These are phyloP conservation scores for Penicillium sp. DNA, from an alignment of 2,329 filamentous ascomycete genomes.

Conservation along the genomic window DNA sequence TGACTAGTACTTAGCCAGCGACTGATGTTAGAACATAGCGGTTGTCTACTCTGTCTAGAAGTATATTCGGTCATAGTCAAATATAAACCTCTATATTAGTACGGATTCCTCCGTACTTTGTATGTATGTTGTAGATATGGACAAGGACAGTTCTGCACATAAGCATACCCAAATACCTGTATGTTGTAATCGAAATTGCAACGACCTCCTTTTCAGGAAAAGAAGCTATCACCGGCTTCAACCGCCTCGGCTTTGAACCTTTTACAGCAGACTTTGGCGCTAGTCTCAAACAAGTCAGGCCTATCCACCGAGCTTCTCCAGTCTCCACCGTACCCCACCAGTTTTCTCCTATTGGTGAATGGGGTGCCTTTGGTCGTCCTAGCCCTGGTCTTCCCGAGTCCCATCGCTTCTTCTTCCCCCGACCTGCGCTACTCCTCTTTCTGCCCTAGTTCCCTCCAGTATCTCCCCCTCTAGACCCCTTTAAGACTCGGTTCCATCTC, in stretches of 20 bases:
- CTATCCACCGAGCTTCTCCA: constrained; percentile 12
- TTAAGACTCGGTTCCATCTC: constrained; percentile 13
- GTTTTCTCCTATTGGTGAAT: constrained; percentile 5
- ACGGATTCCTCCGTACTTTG: background rate
- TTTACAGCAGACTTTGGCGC: constrained; percentile 12
- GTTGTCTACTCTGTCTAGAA: no score
- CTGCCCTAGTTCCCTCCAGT: constrained; percentile 29
- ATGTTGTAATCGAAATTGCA: constrained; percentile 11
- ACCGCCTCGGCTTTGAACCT: constrained; percentile 22
- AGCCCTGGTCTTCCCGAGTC: constrained; percentile 28
- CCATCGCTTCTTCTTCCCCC: constrained; percentile 34
- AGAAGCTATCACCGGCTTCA: constrained; percentile 24
- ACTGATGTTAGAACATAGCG: background rate
- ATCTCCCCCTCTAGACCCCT: constrained; percentile 14
- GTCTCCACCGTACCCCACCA: background rate
- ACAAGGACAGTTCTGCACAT: background rate
- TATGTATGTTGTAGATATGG: background rate
- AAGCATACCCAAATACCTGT: constrained; percentile 2
- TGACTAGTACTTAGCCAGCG: background rate
- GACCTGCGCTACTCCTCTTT: constrained; percentile 36
- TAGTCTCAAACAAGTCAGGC: constrained; percentile 4
- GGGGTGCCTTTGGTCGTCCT: constrained; percentile 14
- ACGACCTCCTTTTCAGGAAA: constrained; percentile 7
- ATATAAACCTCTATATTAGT: background rate
- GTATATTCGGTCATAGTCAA: no score